These are phyloP conservation scores for Trametes maxima DNA, from an alignment of 768 basidiomycete genomes.

Conservation along the genomic window DNA sequence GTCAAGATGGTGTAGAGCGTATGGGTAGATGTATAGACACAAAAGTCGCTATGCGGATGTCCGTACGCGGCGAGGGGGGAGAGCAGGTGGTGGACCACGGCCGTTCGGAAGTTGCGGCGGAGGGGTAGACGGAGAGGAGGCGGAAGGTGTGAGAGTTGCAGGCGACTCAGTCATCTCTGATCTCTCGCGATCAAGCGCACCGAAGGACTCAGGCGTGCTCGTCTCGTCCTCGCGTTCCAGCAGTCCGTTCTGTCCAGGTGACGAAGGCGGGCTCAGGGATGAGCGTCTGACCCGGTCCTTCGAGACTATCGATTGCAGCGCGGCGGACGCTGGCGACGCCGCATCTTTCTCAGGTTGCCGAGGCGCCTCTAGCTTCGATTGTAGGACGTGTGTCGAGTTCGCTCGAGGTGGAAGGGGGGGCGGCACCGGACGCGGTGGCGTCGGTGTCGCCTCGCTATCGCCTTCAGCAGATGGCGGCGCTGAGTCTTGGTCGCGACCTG, in stretches of 20 bases:
- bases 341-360: constrained; percentile 23
- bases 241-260: constrained; percentile 17
- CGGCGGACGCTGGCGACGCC: constrained; percentile 50
- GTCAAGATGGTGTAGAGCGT: neutral
- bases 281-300: constrained; percentile 34
- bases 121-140: constrained; percentile 15
- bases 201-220: neutral
- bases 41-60: neutral
- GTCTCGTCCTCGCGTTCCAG: neutral
- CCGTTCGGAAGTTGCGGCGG: constrained; percentile 2
- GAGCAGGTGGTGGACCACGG: constrained; percentile 24
- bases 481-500: constrained; percentile 27
- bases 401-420: constrained; percentile 55
- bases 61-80: constrained; percentile 25
- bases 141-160: constrained; percentile 10
- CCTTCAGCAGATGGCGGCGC: neutral
- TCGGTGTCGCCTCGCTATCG: neutral
- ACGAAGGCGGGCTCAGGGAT: constrained; percentile 26
- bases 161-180: constrained; percentile 10
- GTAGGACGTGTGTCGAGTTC: constrained; percentile 33
- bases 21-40: neutral
- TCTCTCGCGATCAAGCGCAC: neutral
- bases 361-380: constrained; percentile 32
- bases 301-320: constrained; percentile 57
- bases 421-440: constrained; percentile 28